Conservation (phyloP, 2,329 filamentous ascomycete genomes). For the Plenodomus tracheiphilus region DNA sequence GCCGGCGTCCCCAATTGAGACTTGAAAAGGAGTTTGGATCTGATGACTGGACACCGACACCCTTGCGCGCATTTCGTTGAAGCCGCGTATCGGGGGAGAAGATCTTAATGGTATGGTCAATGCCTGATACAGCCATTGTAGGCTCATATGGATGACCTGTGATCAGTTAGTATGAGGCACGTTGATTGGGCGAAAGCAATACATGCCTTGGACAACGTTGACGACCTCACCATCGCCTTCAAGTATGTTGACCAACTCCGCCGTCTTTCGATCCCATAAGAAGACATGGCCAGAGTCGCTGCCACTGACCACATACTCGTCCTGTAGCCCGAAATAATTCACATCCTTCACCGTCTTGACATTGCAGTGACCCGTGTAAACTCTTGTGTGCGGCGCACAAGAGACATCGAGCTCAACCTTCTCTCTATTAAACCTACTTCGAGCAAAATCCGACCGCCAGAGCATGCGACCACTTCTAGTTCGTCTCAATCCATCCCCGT, state of each 20-base stretch:
- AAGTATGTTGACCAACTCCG: conserved; percentile 65
- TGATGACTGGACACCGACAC: conserved; percentile 59
- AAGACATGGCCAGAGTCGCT: conserved; percentile 69
- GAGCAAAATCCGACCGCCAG: conserved; percentile 55
- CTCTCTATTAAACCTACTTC: conserved; percentile 49
- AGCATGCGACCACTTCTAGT: conserved; percentile 48
- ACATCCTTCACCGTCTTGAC: conserved; percentile 70
- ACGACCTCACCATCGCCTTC: conserved; percentile 71
- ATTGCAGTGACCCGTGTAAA: conserved; percentile 68
- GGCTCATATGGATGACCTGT: conserved; percentile 68
- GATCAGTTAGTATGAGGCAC: conserved; percentile 12
- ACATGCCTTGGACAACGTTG: conserved; percentile 65
- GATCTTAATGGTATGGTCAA: conserved; percentile 70
- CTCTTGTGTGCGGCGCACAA: conserved; percentile 59
- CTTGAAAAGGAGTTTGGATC: conserved; percentile 49
- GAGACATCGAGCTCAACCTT: conserved; percentile 59
- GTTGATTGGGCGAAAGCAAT: neutral
- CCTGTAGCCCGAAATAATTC: conserved; percentile 68
- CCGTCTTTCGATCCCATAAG: conserved; percentile 68
- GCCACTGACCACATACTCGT: conserved; percentile 70
- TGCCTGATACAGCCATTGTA: conserved; percentile 67
- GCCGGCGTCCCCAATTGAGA: conserved; percentile 32
- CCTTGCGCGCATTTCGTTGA: conserved; percentile 60
- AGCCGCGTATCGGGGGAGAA: conserved; percentile 64
- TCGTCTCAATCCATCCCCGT: conserved; percentile 37